Percentiles rank a stretch among this genome's conserved stretches.
Evolutionary conservation across 225 moss, liverwort and hornwort species (phyloP).

Genomic region (Ulota crispa): DNA sequence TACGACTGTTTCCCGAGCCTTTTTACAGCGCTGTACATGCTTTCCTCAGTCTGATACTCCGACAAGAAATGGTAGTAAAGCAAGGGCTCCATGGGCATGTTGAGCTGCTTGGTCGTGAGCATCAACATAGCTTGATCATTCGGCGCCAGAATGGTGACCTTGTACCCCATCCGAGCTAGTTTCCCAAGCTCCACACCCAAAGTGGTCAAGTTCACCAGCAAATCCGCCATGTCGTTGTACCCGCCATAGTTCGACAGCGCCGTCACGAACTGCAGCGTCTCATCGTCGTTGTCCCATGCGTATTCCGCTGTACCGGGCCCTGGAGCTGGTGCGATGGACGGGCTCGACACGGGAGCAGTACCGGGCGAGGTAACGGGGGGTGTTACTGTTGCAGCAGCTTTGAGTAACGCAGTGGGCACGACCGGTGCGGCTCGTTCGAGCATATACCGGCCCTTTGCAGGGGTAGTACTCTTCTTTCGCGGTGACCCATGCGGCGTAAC

Average conservation of each 20-base stretch:
- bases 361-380: background rate
- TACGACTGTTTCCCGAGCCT: constrained; percentile 65
- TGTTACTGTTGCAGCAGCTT: background rate
- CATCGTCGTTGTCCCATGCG: constrained; percentile 46
- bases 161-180: constrained; percentile 64
- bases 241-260: constrained; percentile 69
- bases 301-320: constrained; percentile 52
- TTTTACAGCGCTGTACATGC: constrained; percentile 81
- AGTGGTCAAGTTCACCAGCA: constrained; percentile 73
- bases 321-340: constrained; percentile 59
- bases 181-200: constrained; percentile 68
- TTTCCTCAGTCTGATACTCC: constrained; percentile 97
- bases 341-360: constrained; percentile 18
- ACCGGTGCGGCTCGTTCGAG: constrained; percentile 14
- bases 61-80: constrained; percentile 75
- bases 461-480: background rate
- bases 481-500: constrained; percentile 54
- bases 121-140: constrained; percentile 72
- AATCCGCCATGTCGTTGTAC: constrained; percentile 76
- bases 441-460: constrained; percentile 23
- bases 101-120: constrained; percentile 74
- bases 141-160: constrained; percentile 83
- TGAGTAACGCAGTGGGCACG: background rate
- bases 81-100: constrained; percentile 61
- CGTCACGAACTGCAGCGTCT: constrained; percentile 61